These are phyloP conservation scores for Tulasnella sp. DNA, from an alignment of 768 basidiomycete genomes.

Conservation along the genomic window DNA sequence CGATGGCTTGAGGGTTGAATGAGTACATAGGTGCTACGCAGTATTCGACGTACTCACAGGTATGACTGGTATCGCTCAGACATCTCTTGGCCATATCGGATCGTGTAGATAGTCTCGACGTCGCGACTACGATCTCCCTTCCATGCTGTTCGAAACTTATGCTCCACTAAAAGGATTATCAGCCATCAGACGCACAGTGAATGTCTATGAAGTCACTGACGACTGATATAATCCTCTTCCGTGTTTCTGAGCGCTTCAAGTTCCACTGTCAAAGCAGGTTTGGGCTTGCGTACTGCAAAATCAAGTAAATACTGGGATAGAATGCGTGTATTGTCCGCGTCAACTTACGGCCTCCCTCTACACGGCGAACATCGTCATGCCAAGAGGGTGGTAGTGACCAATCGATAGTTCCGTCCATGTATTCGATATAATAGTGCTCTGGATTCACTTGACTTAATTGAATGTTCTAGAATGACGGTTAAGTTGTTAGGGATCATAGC, in stretches of 20 bases:
- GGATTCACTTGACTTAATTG: background rate
- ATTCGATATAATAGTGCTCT: conserved; percentile 1
- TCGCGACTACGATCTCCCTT: background rate
- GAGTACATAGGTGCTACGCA: background rate
- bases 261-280: background rate
- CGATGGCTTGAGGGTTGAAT: background rate
- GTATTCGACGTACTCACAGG: background rate
- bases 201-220: no score
- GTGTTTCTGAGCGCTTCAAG: background rate
- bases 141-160: conserved; percentile 2
- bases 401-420: conserved; percentile 5
- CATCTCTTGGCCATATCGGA: background rate
- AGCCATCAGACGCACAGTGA: no score
- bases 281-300: background rate
- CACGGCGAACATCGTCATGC: background rate
- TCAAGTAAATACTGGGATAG: no score
- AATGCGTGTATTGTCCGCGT: no score
- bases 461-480: background rate
- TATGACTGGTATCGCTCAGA: background rate
- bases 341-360: background rate
- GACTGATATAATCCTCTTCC: background rate
- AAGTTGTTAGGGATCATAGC: background rate
- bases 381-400: background rate
- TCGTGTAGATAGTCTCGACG: background rate
- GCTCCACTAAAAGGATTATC: background rate